Conservation (phyloP, 164 flowering plant species). For the Aristolochia fimbriata region DNA sequence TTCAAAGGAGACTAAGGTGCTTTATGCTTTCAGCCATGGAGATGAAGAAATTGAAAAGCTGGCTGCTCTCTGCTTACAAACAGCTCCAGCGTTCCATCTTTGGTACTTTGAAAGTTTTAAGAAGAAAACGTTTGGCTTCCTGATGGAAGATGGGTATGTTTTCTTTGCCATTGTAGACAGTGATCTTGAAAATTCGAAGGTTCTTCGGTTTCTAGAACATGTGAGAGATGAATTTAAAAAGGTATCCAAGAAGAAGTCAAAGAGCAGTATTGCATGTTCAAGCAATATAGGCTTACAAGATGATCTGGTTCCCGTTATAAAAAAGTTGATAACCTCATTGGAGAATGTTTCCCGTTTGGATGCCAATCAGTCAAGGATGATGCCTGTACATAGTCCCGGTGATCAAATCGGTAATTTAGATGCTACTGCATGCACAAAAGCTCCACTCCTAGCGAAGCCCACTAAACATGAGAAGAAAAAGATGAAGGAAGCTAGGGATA, state of each 20-base stretch:
- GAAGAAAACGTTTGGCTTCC: slow-evolving; percentile 46
- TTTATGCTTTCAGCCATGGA: slow-evolving; percentile 39
- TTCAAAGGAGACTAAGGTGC: slow-evolving; percentile 30
- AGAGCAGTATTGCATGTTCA: slow-evolving; percentile 30
- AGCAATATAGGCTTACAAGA: slow-evolving; percentile 37
- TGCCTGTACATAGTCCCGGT: slow-evolving; percentile 10
- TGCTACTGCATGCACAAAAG: slow-evolving; percentile 36
- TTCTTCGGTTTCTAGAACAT: slow-evolving; percentile 45
- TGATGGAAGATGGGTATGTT: slow-evolving; percentile 62
- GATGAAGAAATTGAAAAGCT: slow-evolving; percentile 43
- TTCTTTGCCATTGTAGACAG: slow-evolving; percentile 55
- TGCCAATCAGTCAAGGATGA: slow-evolving; percentile 14
- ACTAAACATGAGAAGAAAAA: slow-evolving; percentile 48
- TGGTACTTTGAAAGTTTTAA: slow-evolving; percentile 56
- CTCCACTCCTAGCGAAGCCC: slow-evolving; percentile 54
- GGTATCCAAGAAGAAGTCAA: slow-evolving; percentile 34
- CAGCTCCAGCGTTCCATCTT: slow-evolving; percentile 48
- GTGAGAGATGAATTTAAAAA: slow-evolving; percentile 61
- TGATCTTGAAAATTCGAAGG: slow-evolving; percentile 34
- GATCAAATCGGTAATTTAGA: slow-evolving; percentile 25
- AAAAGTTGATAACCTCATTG: slow-evolving; percentile 45
- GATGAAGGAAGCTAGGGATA: slow-evolving; percentile 41
- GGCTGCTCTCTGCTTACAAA: slow-evolving; percentile 55
- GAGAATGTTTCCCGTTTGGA: slow-evolving; percentile 35
- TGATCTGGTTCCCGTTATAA: slow-evolving; percentile 49